Conservation (phyloP, 2,329 filamentous ascomycete species). For the Teratosphaeria nubilosa region DNA sequence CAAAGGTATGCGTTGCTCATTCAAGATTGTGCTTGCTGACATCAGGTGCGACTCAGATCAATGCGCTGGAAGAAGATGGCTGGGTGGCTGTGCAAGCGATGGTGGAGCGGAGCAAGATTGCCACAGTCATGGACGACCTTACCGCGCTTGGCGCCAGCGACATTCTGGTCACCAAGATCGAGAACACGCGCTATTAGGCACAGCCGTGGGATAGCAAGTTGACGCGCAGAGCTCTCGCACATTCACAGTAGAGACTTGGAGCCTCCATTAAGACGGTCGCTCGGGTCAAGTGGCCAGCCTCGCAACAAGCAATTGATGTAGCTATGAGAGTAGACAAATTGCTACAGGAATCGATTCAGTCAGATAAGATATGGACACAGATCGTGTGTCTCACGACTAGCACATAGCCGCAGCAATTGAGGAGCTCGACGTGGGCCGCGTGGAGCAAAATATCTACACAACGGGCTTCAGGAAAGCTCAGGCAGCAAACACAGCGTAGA, state of each 20-base stretch:
- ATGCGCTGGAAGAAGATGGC: slow-evolving; percentile 72
- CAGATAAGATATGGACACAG: neutral
- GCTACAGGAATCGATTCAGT: neutral
- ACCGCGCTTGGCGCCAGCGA: slow-evolving; percentile 68
- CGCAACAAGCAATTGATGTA: neutral
- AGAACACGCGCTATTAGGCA: slow-evolving; percentile 52
- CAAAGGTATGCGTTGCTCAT: neutral
- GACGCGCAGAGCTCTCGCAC: neutral
- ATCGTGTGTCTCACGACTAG: neutral
- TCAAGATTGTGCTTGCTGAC: neutral
- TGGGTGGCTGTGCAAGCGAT: slow-evolving; percentile 95
- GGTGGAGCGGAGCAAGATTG: slow-evolving; percentile 82
- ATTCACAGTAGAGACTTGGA: neutral
- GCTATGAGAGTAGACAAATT: neutral
- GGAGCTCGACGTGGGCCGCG: too few relatives aligned
- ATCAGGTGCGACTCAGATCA: slow-evolving; percentile 41
- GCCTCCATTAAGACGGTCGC: neutral
- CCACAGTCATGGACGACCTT: slow-evolving; percentile 77
- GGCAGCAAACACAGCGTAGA: neutral
- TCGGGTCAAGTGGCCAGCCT: neutral
- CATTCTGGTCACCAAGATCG: slow-evolving; percentile 75
- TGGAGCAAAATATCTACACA: neutral
- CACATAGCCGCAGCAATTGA: neutral
- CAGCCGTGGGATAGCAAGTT: neutral
- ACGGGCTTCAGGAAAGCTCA: neutral